A percentile compares a stretch with the other conserved stretches of the same genome.
Evolutionary conservation across 2,329 filamentous ascomycete genomes (phyloP).

Genomic region (Thermochaetoides dissita): DNA sequence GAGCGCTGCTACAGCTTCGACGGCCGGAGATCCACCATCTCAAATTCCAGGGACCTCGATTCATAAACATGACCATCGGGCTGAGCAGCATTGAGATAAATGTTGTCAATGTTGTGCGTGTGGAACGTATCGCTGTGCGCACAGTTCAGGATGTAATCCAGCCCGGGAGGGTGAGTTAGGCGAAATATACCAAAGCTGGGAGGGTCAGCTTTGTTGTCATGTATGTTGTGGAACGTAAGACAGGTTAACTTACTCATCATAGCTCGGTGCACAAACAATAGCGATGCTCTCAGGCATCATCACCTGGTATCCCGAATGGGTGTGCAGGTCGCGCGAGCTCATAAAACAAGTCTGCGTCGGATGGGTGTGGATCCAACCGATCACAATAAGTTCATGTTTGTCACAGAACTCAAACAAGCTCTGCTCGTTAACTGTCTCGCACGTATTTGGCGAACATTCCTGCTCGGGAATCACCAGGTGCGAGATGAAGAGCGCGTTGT

Average conservation of each 20-base stretch:
- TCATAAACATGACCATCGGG: conserved; percentile 58
- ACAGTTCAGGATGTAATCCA: conserved; percentile 73
- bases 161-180: conserved; percentile 80
- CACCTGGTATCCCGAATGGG: conserved; percentile 84
- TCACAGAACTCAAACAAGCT: conserved; percentile 83
- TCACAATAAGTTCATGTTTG: conserved; percentile 64
- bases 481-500: conserved; percentile 85
- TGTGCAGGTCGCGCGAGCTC: conserved; percentile 87
- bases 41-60: conserved; percentile 48
- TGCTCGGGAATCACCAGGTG: conserved; percentile 85
- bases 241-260: conserved; percentile 59
- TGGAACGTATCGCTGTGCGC: conserved; percentile 72
- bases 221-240: too few species aligned
- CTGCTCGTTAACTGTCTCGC: conserved; percentile 79
- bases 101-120: conserved; percentile 49
- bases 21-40: conserved; percentile 37
- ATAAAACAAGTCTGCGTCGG: conserved; percentile 96
- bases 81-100: conserved; percentile 62
- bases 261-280: conserved; percentile 84
- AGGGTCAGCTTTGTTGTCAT: too few species aligned
- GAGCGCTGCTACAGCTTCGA: conserved; percentile 6
- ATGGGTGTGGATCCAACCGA: conserved; percentile 98
- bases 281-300: conserved; percentile 96
- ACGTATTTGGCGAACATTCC: conserved; percentile 79
- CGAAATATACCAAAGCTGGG: conserved; percentile 82